Percentiles rank a stretch among this genome's conserved stretches.
These are phyloP conservation scores for Ascochyta clinopodiicola DNA, from an alignment of 2,329 filamentous ascomycete species.

Conservation along the genomic window DNA sequence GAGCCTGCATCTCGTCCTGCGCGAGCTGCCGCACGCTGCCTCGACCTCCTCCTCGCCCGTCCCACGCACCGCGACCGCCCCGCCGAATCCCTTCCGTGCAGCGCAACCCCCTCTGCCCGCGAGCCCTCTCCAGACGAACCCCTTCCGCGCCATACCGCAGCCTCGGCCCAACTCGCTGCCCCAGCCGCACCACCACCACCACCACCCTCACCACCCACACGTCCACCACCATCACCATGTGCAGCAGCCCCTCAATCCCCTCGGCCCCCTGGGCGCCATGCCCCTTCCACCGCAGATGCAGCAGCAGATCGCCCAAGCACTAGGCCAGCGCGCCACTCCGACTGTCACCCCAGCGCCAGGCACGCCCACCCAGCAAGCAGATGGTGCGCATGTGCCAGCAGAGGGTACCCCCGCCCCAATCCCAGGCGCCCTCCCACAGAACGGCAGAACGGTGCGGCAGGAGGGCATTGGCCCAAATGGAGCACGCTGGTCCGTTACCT, in stretches of 20 bases:
- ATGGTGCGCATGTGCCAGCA: constrained; percentile 9
- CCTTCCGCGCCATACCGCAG: constrained; percentile 34
- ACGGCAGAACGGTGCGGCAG: constrained; percentile 40
- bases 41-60: constrained; percentile 16
- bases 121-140: constrained; percentile 38
- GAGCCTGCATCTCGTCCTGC: constrained; percentile 48
- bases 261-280: constrained; percentile 19
- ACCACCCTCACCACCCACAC: constrained; percentile 18
- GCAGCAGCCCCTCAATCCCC: constrained; percentile 24
- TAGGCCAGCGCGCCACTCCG: constrained; percentile 25
- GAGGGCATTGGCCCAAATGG: constrained; percentile 61
- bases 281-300: constrained; percentile 33
- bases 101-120: constrained; percentile 22
- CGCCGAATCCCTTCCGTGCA: constrained; percentile 44
- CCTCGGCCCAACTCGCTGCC: constrained; percentile 41
- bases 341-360: constrained; percentile 6
- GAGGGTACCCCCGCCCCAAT: constrained; percentile 13
- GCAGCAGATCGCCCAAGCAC: constrained; percentile 33
- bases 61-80: constrained; percentile 46
- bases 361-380: constrained; percentile 1
- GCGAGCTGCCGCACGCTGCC: constrained; percentile 35
- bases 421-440: neutral
- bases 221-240: constrained; percentile 27
- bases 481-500: constrained; percentile 59
- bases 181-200: constrained; percentile 22